Evolutionary conservation across 83 land plant species (phyloP), one percentile per base, ranked within the genome.

Genomic region (Picea abies): DNA sequence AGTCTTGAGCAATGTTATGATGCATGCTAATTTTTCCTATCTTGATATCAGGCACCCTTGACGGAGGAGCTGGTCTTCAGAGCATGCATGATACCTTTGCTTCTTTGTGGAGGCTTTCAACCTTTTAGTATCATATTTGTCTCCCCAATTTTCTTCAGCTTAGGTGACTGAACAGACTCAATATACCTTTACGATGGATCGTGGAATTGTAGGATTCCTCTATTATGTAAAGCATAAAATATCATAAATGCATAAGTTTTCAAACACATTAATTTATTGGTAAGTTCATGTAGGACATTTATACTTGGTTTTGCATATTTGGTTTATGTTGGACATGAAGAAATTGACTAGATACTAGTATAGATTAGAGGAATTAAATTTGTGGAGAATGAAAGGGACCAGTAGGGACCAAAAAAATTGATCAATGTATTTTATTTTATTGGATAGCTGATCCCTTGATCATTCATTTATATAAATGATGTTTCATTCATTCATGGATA

Each of bases 31-130:
- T 70, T 63, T 73, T 70, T 49, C 52, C 19, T n/a, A 72, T 88
- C 79, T 85, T 58, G n/a, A 39, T 79, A 49, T 78, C 89, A 97
- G 99, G 99, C 98, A 63, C 99, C 99, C 14, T 17, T 96, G 5
- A 94, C 98, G 2, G 99, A 97, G 82, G 99, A 97, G 90, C 67
- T 96, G 89, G 99, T 97, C 41, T 97, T 97, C 83, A 89, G 99
- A 84, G 98, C 96, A 75, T 97, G 99, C 84, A 97, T 97, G 97
- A 89, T 93, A 70, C 98, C 99, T 22, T 71, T 96, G 82, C 93
- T 97, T 73, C 88, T 96, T 58, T 97, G 96, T 85, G 97, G 94
- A 61, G 97, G 99, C 83, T 94, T 92, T 62, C 85, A 84, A 25
- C 81, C 82, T n/a, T 81, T 84, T 64, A 79, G 49, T 32, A 83